Base-by-base conservation (phyloP, 306 rosid genomes). In the Quercus glauca region DNA sequence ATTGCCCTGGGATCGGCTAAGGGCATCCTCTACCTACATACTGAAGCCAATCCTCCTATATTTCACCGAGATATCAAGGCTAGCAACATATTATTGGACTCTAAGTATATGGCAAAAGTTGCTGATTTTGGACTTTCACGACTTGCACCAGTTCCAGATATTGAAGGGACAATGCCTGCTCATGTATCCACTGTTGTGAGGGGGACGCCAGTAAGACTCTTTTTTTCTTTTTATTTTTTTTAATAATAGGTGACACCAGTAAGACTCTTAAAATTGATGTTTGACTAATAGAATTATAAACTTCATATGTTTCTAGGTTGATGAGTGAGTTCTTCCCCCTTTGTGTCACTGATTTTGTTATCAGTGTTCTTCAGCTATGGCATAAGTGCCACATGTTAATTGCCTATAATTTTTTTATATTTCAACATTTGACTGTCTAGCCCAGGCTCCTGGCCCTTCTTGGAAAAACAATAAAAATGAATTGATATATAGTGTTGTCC, bases 21-120 rank as follows among this genome's bases (percentile, higher is more conserved):
- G 82, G 98, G 97, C 69, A 88, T 94, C 73, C 84, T 90, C 3
- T 94, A 94, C 85, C 94, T 92, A 76, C 98, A 94, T 69, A 91
- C 92, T 3, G 97, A 92, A 79, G 98, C 98, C 55, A 87, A 94
- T 79, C 98, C 98, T 88, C 97, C 98, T 20, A 91, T 94, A 86
- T 89, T 87, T 87, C 98, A 94, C 88, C 80, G 98, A 67, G 98
- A 94, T 80, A 91, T 94, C 28, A 94, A 94, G 85, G 90, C 98
- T 69, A 92, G 85, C 69, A 94, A 92, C 90, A 94, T 94, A 84
- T 96, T 94, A 73, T 81, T 94, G 76, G 94, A 92, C 81, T 78
- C 87, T 78, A 87, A 83, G 79, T 75, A 88, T 67, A 83, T 53
- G 1, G 94, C 98, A 53, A 94, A 92, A 86, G 97, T 94, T 69